These are phyloP conservation scores for Orbilia oligospora DNA, from an alignment of 2,329 filamentous ascomycete species.

Conservation along the genomic window DNA sequence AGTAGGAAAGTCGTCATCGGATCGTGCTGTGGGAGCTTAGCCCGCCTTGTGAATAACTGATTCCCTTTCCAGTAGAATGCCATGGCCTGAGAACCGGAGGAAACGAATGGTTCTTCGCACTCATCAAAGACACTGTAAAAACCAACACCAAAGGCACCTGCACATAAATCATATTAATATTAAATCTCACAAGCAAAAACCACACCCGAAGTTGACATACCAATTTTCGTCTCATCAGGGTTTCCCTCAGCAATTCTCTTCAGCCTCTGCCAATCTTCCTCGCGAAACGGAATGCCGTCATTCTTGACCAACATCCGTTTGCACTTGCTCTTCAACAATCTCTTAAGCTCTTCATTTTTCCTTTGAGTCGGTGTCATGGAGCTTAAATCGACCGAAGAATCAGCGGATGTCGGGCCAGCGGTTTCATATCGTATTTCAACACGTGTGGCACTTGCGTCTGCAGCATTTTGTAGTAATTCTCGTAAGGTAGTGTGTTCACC, in stretches of 20 bases:
- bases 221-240: conserved; percentile 98
- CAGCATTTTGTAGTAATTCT: conserved; percentile 98
- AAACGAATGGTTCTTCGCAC: conserved; percentile 97
- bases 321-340: conserved; percentile 81
- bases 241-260: conserved; percentile 99
- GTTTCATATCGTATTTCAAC: conserved; percentile 90
- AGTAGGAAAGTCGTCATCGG: conserved; percentile 91
- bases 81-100: conserved; percentile 92
- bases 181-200: not conserved
- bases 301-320: conserved; percentile 92
- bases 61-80: conserved; percentile 99
- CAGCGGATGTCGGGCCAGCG: conserved; percentile 44
- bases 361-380: conserved; percentile 49
- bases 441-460: conserved; percentile 90
- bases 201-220: conserved; percentile 22
- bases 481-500: conserved; percentile 92
- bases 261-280: conserved; percentile 91
- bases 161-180: not conserved
- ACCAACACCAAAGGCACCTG: conserved; percentile 90
- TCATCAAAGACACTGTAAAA: conserved; percentile 99
- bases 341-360: conserved; percentile 62
- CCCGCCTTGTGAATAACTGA: conserved; percentile 84
- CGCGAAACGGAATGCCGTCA: conserved; percentile 87
- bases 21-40: conserved; percentile 79
- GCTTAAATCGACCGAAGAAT: conserved; percentile 38